phyloP scores from a whole-genome alignment of 768 basidiomycete genomes.

The Crassisporium funariophilum region DNA sequence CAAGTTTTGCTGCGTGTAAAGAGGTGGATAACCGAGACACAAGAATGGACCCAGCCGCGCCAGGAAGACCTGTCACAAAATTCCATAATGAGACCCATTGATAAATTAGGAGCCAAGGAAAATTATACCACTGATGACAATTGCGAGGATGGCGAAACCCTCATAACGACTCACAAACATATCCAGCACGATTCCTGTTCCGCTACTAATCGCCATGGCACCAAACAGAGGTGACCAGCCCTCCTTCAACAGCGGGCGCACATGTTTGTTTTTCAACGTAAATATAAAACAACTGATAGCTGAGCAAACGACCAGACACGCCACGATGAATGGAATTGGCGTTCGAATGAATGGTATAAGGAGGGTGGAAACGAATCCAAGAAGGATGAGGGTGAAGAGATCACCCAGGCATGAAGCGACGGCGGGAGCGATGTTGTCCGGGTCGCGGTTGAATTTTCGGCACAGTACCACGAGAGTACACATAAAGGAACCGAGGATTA shows the following conservation, averaged over 20 bases:
- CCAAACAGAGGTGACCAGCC: conserved; percentile 92
- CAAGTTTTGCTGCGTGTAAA: conserved; percentile 67
- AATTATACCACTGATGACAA: conserved; percentile 80
- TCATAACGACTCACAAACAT: conserved; percentile 84
- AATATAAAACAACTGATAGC: conserved; percentile 51
- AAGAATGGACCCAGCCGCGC: conserved; percentile 87
- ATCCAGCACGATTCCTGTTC: conserved; percentile 90
- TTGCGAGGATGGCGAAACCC: conserved; percentile 84
- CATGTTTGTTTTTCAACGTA: conserved; percentile 67
- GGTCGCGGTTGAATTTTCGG: conserved; percentile 74
- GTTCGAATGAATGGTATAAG: conserved; percentile 70
- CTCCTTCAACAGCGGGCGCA: conserved; percentile 70
- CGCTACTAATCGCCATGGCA: conserved; percentile 88
- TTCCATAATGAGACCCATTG: background rate
- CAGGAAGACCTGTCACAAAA: conserved; percentile 66
- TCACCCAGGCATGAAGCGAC: conserved; percentile 93
- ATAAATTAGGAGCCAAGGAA: background rate
- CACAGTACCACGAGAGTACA: conserved; percentile 79
- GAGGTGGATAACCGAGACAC: conserved; percentile 90
- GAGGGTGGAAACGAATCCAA: conserved; percentile 74
- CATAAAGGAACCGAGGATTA: conserved; percentile 93
- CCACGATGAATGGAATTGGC: conserved; percentile 59
- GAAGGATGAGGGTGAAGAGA: conserved; percentile 82
- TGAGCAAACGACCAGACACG: conserved; percentile 49
- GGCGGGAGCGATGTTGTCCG: conserved; percentile 97